These are phyloP conservation scores for Xerocomus amazonicus DNA, from an alignment of 1,284 basidiomycete species.

Conservation along the genomic window DNA sequence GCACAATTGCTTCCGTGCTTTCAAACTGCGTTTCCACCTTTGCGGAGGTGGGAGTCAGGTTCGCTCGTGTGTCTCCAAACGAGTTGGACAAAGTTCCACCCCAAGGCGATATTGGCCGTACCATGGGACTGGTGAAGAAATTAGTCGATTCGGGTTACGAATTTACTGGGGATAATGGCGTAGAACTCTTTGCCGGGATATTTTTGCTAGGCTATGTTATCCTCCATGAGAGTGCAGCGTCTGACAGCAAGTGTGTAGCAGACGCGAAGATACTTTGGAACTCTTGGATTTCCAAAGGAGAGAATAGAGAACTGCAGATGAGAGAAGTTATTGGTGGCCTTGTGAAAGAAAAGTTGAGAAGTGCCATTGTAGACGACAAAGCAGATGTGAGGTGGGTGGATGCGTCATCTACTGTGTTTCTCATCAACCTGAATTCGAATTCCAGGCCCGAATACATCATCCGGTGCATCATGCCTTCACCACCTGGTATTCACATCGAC, in stretches of 20 bases:
- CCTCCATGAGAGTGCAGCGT: conserved; percentile 6
- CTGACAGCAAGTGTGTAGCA: conserved; percentile 12
- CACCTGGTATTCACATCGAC: conserved; percentile 34
- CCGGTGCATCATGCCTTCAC: conserved; percentile 31
- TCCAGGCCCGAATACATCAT: conserved; percentile 50
- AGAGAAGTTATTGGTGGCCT: conserved; percentile 26
- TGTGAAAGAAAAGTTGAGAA: conserved; percentile 42
- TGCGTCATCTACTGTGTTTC: conserved; percentile 15
- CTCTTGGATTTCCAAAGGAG: conserved; percentile 31
- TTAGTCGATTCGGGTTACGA: conserved; percentile 20
- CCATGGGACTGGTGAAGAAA: conserved; percentile 13
- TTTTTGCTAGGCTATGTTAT: conserved; percentile 28
- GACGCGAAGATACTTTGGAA: conserved; percentile 38
- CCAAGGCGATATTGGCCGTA: conserved; percentile 1
- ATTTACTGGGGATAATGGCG: conserved; percentile 20
- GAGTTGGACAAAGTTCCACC: conserved; percentile 1
- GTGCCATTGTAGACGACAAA: conserved; percentile 42
- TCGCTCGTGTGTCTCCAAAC: conserved; percentile 7
- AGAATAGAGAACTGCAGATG: conserved; percentile 12
- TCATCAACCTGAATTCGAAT: neutral
- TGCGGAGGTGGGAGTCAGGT: conserved; percentile 13
- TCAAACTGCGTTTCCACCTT: conserved; percentile 15
- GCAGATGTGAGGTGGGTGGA: conserved; percentile 37
- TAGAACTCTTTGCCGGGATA: conserved; percentile 20
- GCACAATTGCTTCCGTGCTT: conserved; percentile 13